phyloP scores from a whole-genome alignment of 768 basidiomycete species.

The Pleurotus pulmonarius region DNA sequence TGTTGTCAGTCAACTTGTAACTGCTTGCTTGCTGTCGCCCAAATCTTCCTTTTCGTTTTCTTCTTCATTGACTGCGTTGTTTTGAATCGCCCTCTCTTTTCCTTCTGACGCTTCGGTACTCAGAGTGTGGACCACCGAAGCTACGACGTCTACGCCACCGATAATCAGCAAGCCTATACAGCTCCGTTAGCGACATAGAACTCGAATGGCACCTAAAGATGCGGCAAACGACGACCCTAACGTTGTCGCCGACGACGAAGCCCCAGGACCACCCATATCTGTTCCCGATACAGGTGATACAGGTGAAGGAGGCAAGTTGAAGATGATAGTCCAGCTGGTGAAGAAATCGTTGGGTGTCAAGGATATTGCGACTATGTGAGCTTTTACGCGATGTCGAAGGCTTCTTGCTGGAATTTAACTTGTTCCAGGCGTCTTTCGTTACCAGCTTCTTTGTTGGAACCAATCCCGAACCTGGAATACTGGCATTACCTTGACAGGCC shows the following conservation, averaged over 20 bases:
- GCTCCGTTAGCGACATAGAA: not conserved
- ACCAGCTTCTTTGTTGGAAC: conserved; percentile 90
- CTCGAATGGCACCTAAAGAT: conserved; percentile 5
- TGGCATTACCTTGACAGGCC: conserved; percentile 93
- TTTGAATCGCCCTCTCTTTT: no score
- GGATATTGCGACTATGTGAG: conserved; percentile 91
- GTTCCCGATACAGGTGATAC: conserved; percentile 66
- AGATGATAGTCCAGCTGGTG: conserved; percentile 89
- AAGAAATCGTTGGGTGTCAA: conserved; percentile 92
- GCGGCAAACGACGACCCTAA: not conserved
- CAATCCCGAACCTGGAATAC: conserved; percentile 94
- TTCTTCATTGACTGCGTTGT: no score
- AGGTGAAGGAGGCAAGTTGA: conserved; percentile 88
- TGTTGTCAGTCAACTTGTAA: no score
- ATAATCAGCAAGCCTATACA: not conserved
- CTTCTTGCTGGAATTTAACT: not conserved
- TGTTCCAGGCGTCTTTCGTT: conserved; percentile 78
- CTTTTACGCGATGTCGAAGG: conserved; percentile 11
- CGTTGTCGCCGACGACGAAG: conserved; percentile 40
- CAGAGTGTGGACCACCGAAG: no score
- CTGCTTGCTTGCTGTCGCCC: no score
- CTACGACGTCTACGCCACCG: not conserved
- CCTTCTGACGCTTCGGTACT: no score
- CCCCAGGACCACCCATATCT: conserved; percentile 54
- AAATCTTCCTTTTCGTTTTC: no score